These are phyloP conservation scores for Sugiyamaella neomexicana DNA, from an alignment of 1,139 yeast species.

Conservation along the genomic window DNA sequence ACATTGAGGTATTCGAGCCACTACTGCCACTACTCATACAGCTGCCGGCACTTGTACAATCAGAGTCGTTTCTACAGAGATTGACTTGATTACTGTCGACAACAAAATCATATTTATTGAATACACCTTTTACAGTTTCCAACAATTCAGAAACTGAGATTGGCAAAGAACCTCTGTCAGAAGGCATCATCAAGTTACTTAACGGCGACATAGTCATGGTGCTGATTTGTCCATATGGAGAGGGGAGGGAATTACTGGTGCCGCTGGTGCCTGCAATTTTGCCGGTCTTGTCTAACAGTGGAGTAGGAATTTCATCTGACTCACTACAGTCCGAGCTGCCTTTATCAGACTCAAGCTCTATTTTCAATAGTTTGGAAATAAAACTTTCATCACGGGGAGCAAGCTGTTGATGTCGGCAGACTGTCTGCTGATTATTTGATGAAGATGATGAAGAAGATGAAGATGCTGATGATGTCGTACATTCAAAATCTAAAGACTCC, in stretches of 20 bases:
- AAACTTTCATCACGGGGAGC: constrained; percentile 3
- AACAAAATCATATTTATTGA: constrained; percentile 3
- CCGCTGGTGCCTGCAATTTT: not conserved
- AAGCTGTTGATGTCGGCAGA: not conserved
- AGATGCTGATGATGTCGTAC: not conserved
- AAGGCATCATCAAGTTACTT: not conserved
- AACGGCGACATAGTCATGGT: constrained; percentile 1
- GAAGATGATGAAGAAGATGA: too few species aligned
- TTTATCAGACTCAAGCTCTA: constrained; percentile 20
- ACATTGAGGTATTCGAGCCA: not conserved
- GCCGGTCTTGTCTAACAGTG: constrained; percentile 14
- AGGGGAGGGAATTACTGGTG: not conserved
- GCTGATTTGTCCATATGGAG: not conserved
- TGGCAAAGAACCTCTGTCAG: not conserved
- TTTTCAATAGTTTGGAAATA: constrained; percentile 8
- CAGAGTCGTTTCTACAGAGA: constrained; percentile 7
- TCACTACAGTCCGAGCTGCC: constrained; percentile 19
- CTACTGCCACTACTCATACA: constrained; percentile 1
- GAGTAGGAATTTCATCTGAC: constrained; percentile 19
- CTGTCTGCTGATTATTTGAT: not conserved
- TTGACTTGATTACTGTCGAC: constrained; percentile 5
- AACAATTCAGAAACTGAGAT: not conserved
- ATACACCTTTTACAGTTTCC: constrained; percentile 12
- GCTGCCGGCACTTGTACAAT: constrained; percentile 2
- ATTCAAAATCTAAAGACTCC: constrained; percentile 4